Percentiles rank a stretch among this genome's conserved stretches.
phyloP scores from a whole-genome alignment of 2,329 filamentous ascomycete genomes.

The Beauveria varroae region DNA sequence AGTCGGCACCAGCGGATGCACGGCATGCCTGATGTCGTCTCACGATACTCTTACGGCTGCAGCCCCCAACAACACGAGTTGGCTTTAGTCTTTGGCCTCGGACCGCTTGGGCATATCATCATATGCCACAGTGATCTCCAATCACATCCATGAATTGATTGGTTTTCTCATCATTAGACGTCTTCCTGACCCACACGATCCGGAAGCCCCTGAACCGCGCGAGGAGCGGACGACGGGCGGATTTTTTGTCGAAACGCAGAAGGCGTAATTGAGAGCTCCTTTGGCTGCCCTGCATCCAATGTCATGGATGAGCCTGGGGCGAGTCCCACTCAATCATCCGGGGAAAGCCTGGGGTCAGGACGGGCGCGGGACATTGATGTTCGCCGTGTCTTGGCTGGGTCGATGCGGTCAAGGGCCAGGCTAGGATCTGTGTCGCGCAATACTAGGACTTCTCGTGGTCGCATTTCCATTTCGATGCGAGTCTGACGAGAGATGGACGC shows the following conservation, averaged over 20 bases:
- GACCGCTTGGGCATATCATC: background rate
- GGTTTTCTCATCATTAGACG: no score
- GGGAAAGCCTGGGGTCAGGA: conserved; percentile 6
- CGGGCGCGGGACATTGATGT: conserved; percentile 5
- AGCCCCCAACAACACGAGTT: background rate
- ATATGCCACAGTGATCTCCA: background rate
- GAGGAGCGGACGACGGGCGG: background rate
- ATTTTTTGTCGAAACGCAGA: background rate
- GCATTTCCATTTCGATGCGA: no score
- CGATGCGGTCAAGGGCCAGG: background rate
- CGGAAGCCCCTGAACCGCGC: background rate
- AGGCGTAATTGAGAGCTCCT: background rate
- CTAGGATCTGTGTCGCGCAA: background rate
- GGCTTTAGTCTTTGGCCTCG: background rate
- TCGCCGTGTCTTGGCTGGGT: conserved; percentile 1
- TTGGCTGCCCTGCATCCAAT: background rate
- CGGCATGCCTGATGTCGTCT: background rate
- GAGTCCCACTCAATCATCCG: conserved; percentile 4
- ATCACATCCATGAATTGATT: background rate
- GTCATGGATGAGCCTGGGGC: background rate
- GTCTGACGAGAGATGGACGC: no score
- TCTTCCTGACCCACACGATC: no score
- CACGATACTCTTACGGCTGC: background rate
- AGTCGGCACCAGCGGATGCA: background rate
- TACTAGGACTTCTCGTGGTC: no score